A percentile compares a stretch with the other conserved stretches of the same genome.
Evolutionary conservation across 129 eudicot genomes (phyloP).

Genomic region (Arctium minus): DNA sequence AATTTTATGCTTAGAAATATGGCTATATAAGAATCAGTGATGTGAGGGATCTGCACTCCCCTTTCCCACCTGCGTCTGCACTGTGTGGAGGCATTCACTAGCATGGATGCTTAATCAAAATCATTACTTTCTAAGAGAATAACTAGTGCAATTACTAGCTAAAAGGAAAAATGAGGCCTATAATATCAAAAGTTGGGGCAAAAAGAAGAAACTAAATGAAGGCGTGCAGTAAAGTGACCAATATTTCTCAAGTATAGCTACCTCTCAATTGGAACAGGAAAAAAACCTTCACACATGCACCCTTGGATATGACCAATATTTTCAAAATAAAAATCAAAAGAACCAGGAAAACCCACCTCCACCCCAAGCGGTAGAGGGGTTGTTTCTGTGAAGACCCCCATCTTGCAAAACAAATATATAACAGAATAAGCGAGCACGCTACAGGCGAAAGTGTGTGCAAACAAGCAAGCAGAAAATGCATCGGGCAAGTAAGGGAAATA

Average conservation of each 20-base stretch:
- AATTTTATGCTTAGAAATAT: background rate
- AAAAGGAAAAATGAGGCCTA: background rate
- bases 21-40: background rate
- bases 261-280: too few species aligned
- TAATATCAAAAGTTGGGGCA: background rate
- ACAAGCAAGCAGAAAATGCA: too few species aligned
- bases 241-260: too few species aligned
- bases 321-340: too few species aligned
- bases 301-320: too few species aligned
- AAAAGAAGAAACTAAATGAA: background rate
- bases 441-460: too few species aligned
- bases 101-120: background rate
- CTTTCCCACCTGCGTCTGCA: background rate
- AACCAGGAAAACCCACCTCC: too few species aligned
- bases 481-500: too few species aligned
- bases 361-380: too few species aligned
- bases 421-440: too few species aligned
- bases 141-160: background rate
- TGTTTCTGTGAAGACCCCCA: too few species aligned
- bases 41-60: background rate
- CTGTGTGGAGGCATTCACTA: background rate
- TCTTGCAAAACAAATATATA: too few species aligned
- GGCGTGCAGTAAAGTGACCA: background rate
- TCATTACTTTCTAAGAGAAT: background rate
- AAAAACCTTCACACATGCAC: background rate